Base-by-base conservation (phyloP, 1,139 yeast genomes). In the Pichia sp. region DNA sequence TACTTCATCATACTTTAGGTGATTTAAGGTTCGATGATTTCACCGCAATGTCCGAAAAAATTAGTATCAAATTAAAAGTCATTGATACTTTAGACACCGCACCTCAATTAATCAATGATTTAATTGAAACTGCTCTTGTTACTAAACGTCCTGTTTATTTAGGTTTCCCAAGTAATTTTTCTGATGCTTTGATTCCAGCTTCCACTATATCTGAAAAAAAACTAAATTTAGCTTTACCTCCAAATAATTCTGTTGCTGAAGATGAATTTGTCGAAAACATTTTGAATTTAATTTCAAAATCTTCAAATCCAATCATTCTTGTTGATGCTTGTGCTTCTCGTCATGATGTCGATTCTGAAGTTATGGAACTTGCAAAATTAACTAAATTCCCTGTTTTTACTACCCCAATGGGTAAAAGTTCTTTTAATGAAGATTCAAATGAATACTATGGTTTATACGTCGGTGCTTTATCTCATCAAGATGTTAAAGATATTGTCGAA, bases 331-430 rank as follows among this genome's bases (percentile, higher is more conserved):
- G 95, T 71, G 87, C 89, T 47, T 68, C 81, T 40, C 76, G 95
- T 67, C 94, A 85, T 63, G 71, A 71, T 51, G 82, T 80, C 55
- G 72, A 71, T 56, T 65, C 62, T 27, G 87, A 81, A 64, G 80
- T 84, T 46, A 68, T 65, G 49, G 63, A 69, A 52, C 72, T 86
- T 59, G 82, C 83, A 42, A 76, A 78, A 52, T 57, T 67, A 40
- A 83, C 95, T 36, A 80, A 82, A 60, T 85, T 79, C 77, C 93
- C 94, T 30, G 84, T 82, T 27, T 85, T 76, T 66, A 83, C 83
- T 42, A 85, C 95, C 40, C 95, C 95, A 51, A 84, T 86, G 94
- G 95, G 95, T 65, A 85, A 85, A 66, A 83, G 88, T 49, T 73
- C 76, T 31, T 76, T 84, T 57, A 79, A 82, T 64, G 95, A 86